A percentile compares a stretch with the other conserved stretches of the same genome.
These are phyloP conservation scores for Coix lacrymajobi DNA, from an alignment of 176 grass and related monocot species.

Conservation along the genomic window DNA sequence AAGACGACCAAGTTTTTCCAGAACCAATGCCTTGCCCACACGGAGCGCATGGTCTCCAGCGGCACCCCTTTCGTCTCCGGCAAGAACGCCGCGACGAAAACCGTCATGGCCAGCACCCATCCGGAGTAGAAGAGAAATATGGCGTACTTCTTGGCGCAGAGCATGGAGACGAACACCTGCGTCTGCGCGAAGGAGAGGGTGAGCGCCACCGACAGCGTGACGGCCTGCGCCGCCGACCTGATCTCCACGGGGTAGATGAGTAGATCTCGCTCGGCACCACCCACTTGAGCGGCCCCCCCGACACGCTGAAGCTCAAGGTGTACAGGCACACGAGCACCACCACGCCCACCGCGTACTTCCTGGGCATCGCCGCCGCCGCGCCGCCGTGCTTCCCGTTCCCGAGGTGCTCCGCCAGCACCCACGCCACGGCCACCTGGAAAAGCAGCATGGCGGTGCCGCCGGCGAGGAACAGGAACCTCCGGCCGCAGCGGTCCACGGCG, in stretches of 20 bases:
- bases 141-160: constrained; percentile 56
- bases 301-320: constrained; percentile 60
- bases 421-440: constrained; percentile 36
- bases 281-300: constrained; percentile 80
- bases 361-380: constrained; percentile 35
- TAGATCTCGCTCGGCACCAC: constrained; percentile 83
- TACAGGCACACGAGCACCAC: constrained; percentile 59
- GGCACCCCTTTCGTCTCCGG: constrained; percentile 54
- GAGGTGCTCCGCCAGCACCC: constrained; percentile 51
- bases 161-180: constrained; percentile 58
- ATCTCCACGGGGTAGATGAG: constrained; percentile 83
- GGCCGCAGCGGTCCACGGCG: constrained; percentile 35
- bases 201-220: constrained; percentile 51
- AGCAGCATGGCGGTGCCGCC: constrained; percentile 31
- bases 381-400: constrained; percentile 22
- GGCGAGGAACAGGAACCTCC: constrained; percentile 36
- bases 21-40: constrained; percentile 16
- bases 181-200: constrained; percentile 62
- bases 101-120: constrained; percentile 58
- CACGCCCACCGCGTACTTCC: constrained; percentile 43
- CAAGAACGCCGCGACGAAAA: constrained; percentile 53
- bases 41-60: constrained; percentile 27
- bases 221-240: constrained; percentile 62
- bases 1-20: background rate
- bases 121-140: constrained; percentile 63